A percentile compares a stretch with the other conserved stretches of the same genome.
These are phyloP conservation scores for Russula vinacea DNA, from an alignment of 768 basidiomycete genomes.

Conservation along the genomic window DNA sequence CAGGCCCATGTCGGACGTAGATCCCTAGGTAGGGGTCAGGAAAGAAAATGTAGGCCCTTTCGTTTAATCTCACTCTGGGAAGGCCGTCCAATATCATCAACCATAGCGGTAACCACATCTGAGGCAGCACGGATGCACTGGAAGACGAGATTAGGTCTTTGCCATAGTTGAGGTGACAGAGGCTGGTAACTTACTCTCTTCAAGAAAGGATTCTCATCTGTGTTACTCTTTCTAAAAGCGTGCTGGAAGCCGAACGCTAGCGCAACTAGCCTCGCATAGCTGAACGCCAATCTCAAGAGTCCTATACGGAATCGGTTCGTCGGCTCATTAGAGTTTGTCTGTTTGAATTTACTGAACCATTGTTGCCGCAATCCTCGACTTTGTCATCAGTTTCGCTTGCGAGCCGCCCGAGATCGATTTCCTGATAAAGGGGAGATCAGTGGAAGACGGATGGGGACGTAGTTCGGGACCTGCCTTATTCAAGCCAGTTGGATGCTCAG, in stretches of 20 bases:
- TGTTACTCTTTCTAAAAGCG: constrained; percentile 57
- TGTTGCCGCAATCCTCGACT: constrained; percentile 51
- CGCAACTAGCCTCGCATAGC: constrained; percentile 65
- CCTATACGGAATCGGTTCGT: constrained; percentile 60
- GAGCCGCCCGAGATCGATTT: constrained; percentile 59
- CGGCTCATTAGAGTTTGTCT: constrained; percentile 53
- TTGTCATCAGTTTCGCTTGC: constrained; percentile 68
- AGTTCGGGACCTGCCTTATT: constrained; percentile 52
- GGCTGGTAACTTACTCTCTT: constrained; percentile 49
- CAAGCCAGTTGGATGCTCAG: constrained; percentile 67
- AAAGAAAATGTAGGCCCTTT: not conserved
- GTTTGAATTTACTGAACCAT: constrained; percentile 54
- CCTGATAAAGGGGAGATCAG: constrained; percentile 38
- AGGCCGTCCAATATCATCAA: constrained; percentile 55
- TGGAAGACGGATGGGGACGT: not conserved
- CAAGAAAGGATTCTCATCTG: constrained; percentile 64
- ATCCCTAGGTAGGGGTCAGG: constrained; percentile 13
- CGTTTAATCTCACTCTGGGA: constrained; percentile 47
- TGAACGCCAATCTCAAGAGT: constrained; percentile 57
- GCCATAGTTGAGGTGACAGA: constrained; percentile 10
- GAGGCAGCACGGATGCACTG: constrained; percentile 67
- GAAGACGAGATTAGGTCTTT: constrained; percentile 13
- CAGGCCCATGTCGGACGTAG: constrained; percentile 36
- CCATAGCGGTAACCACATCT: constrained; percentile 60
- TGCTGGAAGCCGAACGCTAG: constrained; percentile 78